Base-by-base conservation (phyloP, 1,139 yeast species). In the Kurtzmaniella natalensis region DNA sequence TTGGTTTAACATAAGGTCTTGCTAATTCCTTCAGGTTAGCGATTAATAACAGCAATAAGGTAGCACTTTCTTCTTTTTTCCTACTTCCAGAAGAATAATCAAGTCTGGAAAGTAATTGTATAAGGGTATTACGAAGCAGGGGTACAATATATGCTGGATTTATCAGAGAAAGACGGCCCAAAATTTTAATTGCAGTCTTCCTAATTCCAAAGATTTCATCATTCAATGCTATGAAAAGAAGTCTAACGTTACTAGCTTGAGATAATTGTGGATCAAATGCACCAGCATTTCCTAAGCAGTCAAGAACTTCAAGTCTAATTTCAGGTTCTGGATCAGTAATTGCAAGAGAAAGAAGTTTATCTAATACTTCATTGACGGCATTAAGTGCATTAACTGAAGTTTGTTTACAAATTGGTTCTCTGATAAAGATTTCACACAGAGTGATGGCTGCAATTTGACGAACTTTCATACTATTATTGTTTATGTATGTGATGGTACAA, bases 61-160 rank as follows among this genome's bases (percentile, higher is more conserved):
- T 72, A 0, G 96, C 94, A 43, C 89, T 81, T 53, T 89, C 96
- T 55, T 92, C 98, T 48, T 83, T 85, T 44, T 79, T 83, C 18
- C 94, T 66, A 18, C 89, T 70, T 11, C 81, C 76, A 5, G 76
- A 70, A 3, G 96, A 84, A 55, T 81, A 88, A 46, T 88, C 94
- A 33, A 94, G 63, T 44, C 87, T 84, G 0, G 96, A 86, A 33
- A 94, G 59, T 14, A 89, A 66, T 55, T 92, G 96, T 34, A 94
- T 79, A 41, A 94, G 62, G 0, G 94, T 79, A 51, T 87, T 89
- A 45, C 98, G 68, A 37, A 94, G 65, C 1, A 95, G 84, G 0
- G 99, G 98, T 18, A 89, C 92, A 42, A 92, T 87, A 55, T 87
- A 89, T 0, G 98, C 97, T 1, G 99, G 97, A 49, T 94, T 94